Evolutionary conservation across 2,329 filamentous ascomycete genomes (phyloP).

Genomic region (Pseudogymnoascus sp.): DNA sequence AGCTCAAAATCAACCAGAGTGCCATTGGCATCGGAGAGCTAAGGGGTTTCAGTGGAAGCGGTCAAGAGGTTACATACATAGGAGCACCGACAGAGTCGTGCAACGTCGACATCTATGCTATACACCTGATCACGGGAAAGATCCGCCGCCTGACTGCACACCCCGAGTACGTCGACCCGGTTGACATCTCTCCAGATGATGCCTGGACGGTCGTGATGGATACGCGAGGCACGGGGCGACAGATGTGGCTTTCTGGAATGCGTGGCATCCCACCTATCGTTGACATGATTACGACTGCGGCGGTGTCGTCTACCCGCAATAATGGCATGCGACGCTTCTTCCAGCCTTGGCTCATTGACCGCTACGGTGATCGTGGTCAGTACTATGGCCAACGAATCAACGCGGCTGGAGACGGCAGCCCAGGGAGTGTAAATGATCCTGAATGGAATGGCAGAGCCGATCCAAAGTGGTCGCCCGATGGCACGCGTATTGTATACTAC

Average conservation of each 20-base stretch:
- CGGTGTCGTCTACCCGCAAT: constrained; percentile 33
- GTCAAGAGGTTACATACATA: constrained; percentile 35
- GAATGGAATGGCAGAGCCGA: constrained; percentile 42
- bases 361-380: constrained; percentile 34
- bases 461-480: constrained; percentile 34
- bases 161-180: constrained; percentile 37
- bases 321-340: constrained; percentile 40
- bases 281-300: constrained; percentile 22
- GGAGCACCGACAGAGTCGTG: constrained; percentile 31
- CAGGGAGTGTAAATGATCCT: constrained; percentile 35
- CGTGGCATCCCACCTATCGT: constrained; percentile 29
- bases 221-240: constrained; percentile 34
- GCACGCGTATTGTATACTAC: constrained; percentile 36
- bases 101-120: constrained; percentile 39
- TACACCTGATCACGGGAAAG: constrained; percentile 32
- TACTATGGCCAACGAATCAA: constrained; percentile 40
- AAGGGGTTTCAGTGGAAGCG: constrained; percentile 36
- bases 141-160: constrained; percentile 36
- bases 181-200: constrained; percentile 35
- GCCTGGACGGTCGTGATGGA: constrained; percentile 37
- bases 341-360: constrained; percentile 36
- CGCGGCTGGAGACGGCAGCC: constrained; percentile 26
- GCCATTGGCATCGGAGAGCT: constrained; percentile 35
- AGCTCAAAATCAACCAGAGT: constrained; percentile 26
- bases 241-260: constrained; percentile 34